Evolutionary conservation across 176 grass and related monocot species (phyloP), one percentile per base, ranked within the genome.

Genomic region (Metroxylon sagu): DNA sequence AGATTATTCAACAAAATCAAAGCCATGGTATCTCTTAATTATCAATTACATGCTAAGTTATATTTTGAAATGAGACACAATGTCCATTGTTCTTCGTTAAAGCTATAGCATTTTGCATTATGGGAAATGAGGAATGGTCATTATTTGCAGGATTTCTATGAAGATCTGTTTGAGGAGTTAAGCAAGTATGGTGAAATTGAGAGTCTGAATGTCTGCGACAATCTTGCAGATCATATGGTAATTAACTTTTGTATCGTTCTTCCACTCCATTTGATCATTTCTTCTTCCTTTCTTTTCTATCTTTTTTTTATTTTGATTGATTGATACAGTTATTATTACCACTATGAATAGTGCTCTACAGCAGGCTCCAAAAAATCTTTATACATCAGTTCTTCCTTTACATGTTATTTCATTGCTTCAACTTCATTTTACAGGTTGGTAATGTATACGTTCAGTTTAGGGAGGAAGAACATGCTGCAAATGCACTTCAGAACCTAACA

Each of bases 171-270:
- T 59, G 55, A 70, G 21, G 67, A 70, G 35, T 35, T 70, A 26
- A 70, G 67, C 56, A 70, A 70, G 43, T 70, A 70, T 50, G 67
- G 67, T 16, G 67, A 70, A 56, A 43, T 70, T 50, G 67, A 70
- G 16, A 70, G 67, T 54, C 54, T 70, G 18, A 70, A 70, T 28
- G 43, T 70, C 48, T 70, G 67, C 26, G 67, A 70, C 55, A 70
- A 70, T 70, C 55, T 70, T 16, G 67, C 67, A 19, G 67, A 70
- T 50, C 67, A 70, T 28, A 70, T 70, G 67, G 67, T 70, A 59
- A 53, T 29, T 4, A 68, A 39, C 26, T 15, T 35, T 27, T 68
- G 21, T 29, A 54, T 6, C 5, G 21, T 23, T 23, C 21, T 23
- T 23, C 21, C 5, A 31, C 30, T 6, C 5, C 5, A 54, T 56